These are phyloP conservation scores for Pythium rhizo-oryzae DNA, from an alignment of 352 stramenopile genomes.

Conservation along the genomic window DNA sequence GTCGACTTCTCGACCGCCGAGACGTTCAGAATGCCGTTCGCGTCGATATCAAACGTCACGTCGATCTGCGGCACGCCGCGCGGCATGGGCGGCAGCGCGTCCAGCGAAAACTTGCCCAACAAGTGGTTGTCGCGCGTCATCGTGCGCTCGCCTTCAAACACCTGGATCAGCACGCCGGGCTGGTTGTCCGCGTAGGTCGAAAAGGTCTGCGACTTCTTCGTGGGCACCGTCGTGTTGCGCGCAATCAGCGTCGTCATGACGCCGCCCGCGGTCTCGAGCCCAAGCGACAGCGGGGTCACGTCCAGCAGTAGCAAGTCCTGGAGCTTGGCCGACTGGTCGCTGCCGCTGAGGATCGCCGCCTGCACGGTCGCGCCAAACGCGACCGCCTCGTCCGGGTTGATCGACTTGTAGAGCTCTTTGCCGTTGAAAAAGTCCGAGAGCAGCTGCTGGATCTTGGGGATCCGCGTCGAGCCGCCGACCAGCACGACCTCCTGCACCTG, in stretches of 20 bases:
- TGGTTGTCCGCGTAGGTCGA: constrained; percentile 91
- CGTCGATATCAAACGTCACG: constrained; percentile 91
- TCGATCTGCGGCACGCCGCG: constrained; percentile 90
- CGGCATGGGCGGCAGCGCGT: constrained; percentile 87
- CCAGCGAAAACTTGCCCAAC: constrained; percentile 87
- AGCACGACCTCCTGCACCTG: constrained; percentile 82
- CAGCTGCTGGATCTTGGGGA: constrained; percentile 56
- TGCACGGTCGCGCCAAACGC: constrained; percentile 79
- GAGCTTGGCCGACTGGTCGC: constrained; percentile 79
- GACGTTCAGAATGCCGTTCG: constrained; percentile 94
- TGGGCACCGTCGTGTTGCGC: constrained; percentile 88
- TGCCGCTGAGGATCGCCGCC: constrained; percentile 60
- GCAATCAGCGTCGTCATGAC: constrained; percentile 90
- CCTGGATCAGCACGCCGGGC: constrained; percentile 82
- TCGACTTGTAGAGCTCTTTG: constrained; percentile 71
- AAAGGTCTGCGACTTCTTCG: constrained; percentile 88
- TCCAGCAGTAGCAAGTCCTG: constrained; percentile 87
- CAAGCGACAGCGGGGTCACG: constrained; percentile 84
- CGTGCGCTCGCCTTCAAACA: constrained; percentile 92
- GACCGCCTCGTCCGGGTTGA: constrained; percentile 85
- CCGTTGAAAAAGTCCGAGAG: constrained; percentile 62
- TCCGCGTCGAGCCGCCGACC: constrained; percentile 66
- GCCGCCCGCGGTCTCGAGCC: constrained; percentile 86
- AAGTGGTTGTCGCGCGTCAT: constrained; percentile 95
- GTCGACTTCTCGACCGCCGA: constrained; percentile 94